phyloP scores from a whole-genome alignment of 2,329 filamentous ascomycete species.

The Fusarium brachygibbosum region DNA sequence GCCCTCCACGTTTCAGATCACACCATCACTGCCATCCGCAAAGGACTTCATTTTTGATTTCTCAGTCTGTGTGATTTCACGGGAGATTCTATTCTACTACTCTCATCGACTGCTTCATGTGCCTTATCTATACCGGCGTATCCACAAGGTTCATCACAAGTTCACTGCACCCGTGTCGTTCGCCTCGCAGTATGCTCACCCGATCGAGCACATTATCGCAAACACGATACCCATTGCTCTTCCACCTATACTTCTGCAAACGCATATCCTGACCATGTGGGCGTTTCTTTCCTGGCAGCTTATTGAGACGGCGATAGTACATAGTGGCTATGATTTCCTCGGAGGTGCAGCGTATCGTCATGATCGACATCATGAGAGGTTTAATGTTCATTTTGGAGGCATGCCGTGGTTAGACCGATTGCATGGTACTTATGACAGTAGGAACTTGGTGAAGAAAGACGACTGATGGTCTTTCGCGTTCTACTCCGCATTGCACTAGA shows the following conservation, averaged over 20 bases:
- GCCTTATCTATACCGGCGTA: constrained; percentile 61
- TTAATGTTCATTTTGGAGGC: constrained; percentile 66
- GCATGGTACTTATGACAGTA: constrained; percentile 61
- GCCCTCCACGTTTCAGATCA: constrained; percentile 57
- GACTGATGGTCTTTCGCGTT: background rate
- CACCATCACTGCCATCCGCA: constrained; percentile 53
- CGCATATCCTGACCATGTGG: constrained; percentile 68
- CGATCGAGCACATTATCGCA: constrained; percentile 67
- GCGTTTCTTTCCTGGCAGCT: constrained; percentile 63
- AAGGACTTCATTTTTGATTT: constrained; percentile 58
- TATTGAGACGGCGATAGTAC: constrained; percentile 66
- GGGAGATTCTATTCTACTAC: constrained; percentile 69
- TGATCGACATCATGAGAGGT: constrained; percentile 70
- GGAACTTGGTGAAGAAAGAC: background rate
- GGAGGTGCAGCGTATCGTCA: constrained; percentile 62
- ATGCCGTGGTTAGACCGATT: constrained; percentile 68
- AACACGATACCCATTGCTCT: constrained; percentile 66
- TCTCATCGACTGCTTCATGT: constrained; percentile 66
- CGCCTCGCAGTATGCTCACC: constrained; percentile 69
- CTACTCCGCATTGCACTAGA: background rate
- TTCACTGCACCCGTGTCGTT: constrained; percentile 69
- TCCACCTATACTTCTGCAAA: constrained; percentile 60
- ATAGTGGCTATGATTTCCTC: constrained; percentile 70
- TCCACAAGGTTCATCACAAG: constrained; percentile 69
- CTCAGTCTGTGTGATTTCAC: constrained; percentile 56